A percentile compares a stretch with the other conserved stretches of the same genome.
phyloP scores from a whole-genome alignment of 1,284 basidiomycete genomes.

The Papiliotrema laurentii region DNA sequence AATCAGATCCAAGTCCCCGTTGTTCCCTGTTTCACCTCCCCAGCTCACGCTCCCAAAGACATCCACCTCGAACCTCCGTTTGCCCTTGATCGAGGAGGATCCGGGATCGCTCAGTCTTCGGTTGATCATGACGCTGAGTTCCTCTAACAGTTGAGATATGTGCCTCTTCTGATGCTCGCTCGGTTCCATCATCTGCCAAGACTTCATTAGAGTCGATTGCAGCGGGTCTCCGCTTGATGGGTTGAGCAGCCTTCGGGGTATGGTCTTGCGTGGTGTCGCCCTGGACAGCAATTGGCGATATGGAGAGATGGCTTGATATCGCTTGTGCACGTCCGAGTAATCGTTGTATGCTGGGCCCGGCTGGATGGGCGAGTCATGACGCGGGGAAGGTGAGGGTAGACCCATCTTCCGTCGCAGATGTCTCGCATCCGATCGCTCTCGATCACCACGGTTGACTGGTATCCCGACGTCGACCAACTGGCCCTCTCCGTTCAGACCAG shows the following conservation, averaged over 20 bases:
- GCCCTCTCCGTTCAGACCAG: background rate
- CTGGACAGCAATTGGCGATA: conserved; percentile 14
- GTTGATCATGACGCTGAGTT: conserved; percentile 12
- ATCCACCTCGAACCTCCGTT: conserved; percentile 36
- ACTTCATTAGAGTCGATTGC: conserved; percentile 16
- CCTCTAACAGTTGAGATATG: conserved; percentile 11
- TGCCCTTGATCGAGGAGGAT: background rate
- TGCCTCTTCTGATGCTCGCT: conserved; percentile 8
- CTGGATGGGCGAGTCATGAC: background rate
- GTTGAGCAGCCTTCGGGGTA: conserved; percentile 9
- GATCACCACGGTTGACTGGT: background rate
- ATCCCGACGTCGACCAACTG: background rate
- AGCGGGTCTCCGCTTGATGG: conserved; percentile 12
- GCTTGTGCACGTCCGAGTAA: background rate
- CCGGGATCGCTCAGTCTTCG: background rate
- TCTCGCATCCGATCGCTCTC: background rate
- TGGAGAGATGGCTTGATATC: conserved; percentile 13
- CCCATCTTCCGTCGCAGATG: background rate
- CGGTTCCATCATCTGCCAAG: conserved; percentile 24
- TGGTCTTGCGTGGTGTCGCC: conserved; percentile 13
- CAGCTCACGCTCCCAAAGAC: conserved; percentile 48
- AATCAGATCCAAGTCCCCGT: conserved; percentile 43
- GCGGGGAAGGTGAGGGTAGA: background rate
- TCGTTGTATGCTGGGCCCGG: background rate
- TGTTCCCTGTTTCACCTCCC: conserved; percentile 40